phyloP scores from a whole-genome alignment of 202 grass and related monocot genomes.

The Musa balbisiana region DNA sequence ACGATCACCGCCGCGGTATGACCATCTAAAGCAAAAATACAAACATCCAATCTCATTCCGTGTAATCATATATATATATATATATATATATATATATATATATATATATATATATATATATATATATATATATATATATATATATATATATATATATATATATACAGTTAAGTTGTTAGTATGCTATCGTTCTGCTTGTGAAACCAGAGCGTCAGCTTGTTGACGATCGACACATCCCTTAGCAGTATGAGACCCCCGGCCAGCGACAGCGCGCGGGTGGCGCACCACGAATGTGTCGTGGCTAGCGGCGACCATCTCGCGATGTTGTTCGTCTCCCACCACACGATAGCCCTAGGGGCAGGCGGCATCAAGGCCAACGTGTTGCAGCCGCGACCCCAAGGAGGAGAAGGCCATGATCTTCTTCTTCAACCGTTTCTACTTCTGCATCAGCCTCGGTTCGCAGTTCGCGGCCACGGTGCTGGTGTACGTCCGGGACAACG shows the following conservation, averaged over 20 bases:
- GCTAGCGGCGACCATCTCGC: constrained; percentile 52
- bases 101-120: no score
- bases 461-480: constrained; percentile 34
- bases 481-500: constrained; percentile 11
- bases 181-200: background rate
- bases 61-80: no score
- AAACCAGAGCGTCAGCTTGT: constrained; percentile 45
- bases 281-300: constrained; percentile 32
- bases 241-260: constrained; percentile 49
- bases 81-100: no score
- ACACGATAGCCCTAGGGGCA: constrained; percentile 51
- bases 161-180: no score
- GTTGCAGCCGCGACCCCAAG: constrained; percentile 45
- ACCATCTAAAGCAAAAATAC: no score
- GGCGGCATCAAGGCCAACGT: constrained; percentile 89
- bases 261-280: constrained; percentile 35
- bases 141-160: no score
- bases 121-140: no score
- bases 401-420: constrained; percentile 89
- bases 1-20: constrained; percentile 48
- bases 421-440: constrained; percentile 96
- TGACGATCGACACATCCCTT: constrained; percentile 46
- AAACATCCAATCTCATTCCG: no score
- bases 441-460: constrained; percentile 40
- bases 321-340: constrained; percentile 64